These are phyloP conservation scores for Scytalidium lignicola DNA, from an alignment of 2,329 filamentous ascomycete species.

Conservation along the genomic window DNA sequence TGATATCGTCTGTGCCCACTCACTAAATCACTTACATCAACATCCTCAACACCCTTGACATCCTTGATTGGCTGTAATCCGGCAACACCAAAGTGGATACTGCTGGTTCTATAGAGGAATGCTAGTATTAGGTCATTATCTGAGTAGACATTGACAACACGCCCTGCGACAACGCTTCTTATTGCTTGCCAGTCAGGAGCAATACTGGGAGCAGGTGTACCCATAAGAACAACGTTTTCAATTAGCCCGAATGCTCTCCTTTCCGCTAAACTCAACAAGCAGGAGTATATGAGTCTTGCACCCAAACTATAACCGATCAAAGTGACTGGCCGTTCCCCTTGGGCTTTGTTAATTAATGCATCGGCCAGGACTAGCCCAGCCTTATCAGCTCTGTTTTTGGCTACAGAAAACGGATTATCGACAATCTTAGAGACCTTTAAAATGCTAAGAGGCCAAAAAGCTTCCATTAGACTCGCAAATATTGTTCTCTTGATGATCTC, in stretches of 20 bases:
- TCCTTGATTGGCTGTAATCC: slow-evolving; percentile 70
- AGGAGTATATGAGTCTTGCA: slow-evolving; percentile 76
- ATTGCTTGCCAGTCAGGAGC: slow-evolving; percentile 70
- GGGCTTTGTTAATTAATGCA: slow-evolving; percentile 73
- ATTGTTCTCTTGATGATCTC: slow-evolving; percentile 59
- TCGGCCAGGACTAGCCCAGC: slow-evolving; percentile 76
- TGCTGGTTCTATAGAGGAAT: slow-evolving; percentile 81
- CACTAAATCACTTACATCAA: slow-evolving; percentile 57
- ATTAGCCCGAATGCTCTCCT: slow-evolving; percentile 77
- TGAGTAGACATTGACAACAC: slow-evolving; percentile 83
- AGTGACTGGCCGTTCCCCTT: slow-evolving; percentile 76
- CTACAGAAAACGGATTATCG: slow-evolving; percentile 78
- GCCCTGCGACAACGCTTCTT: slow-evolving; percentile 71
- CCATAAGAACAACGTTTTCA: slow-evolving; percentile 79
- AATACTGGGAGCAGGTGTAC: slow-evolving; percentile 70
- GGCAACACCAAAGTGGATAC: slow-evolving; percentile 75
- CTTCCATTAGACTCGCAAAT: slow-evolving; percentile 61
- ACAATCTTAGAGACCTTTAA: slow-evolving; percentile 62
- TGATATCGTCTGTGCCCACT: slow-evolving; percentile 68
- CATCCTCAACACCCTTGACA: slow-evolving; percentile 60
- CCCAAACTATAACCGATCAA: slow-evolving; percentile 79
- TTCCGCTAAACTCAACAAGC: slow-evolving; percentile 70
- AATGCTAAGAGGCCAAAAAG: slow-evolving; percentile 65
- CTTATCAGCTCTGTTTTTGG: slow-evolving; percentile 72
- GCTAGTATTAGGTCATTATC: slow-evolving; percentile 83